Conservation (phyloP, 805 yeast genomes). For the Ogataea philodendri region DNA sequence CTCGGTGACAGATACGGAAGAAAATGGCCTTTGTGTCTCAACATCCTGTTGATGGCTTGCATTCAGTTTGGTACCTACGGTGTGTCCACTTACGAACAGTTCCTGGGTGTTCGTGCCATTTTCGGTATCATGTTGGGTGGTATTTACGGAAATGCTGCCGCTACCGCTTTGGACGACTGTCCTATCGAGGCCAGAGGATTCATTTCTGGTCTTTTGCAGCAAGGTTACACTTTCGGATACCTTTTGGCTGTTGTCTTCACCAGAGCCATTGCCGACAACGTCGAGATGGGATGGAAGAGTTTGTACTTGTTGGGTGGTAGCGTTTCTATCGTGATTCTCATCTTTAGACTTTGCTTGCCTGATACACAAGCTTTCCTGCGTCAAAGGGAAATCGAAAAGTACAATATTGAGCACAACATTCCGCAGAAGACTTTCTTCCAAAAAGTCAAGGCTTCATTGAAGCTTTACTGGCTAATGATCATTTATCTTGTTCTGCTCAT, state of each 20-base stretch:
- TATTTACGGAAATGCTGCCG: conserved; percentile 52
- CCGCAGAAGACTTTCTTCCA: conserved; percentile 34
- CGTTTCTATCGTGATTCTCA: conserved; percentile 41
- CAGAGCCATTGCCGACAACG: conserved; percentile 57
- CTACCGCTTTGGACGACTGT: conserved; percentile 53
- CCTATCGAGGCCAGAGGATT: conserved; percentile 55
- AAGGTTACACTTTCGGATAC: conserved; percentile 76
- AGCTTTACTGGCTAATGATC: conserved; percentile 56
- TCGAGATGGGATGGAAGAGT: conserved; percentile 58
- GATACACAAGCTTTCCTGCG: conserved; percentile 54
- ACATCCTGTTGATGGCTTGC: conserved; percentile 45
- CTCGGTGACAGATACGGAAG: conserved; percentile 61
- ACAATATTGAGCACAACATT: conserved; percentile 32
- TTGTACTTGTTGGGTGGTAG: conserved; percentile 72
- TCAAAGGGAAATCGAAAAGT: conserved; percentile 37
- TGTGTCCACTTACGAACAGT: conserved; percentile 52
- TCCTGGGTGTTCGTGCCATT: conserved; percentile 59
- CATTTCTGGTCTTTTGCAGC: conserved; percentile 68
- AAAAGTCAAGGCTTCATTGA: conserved; percentile 37
- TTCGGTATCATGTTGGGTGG: conserved; percentile 64
- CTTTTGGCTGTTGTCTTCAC: conserved; percentile 62
- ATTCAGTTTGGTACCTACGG: conserved; percentile 66
- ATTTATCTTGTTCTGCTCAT: conserved; percentile 55
- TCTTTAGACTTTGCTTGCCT: conserved; percentile 44
- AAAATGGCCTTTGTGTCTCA: conserved; percentile 53